Evolutionary conservation across 768 basidiomycete genomes (phyloP).

Genomic region (Collybiopsis confluens): DNA sequence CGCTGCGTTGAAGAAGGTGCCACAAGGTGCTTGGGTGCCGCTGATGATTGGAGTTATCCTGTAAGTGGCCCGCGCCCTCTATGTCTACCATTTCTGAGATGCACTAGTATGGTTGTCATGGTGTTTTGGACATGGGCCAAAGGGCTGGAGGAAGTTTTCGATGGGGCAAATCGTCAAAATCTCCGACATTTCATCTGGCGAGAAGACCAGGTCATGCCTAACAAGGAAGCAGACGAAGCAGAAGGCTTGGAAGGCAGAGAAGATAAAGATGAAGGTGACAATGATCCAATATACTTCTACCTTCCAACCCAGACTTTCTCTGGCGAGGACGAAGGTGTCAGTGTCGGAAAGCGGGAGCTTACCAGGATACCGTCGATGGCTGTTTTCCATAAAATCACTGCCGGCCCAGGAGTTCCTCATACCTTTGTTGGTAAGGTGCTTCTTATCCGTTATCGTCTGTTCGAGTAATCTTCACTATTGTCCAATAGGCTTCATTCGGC

Average conservation of each 20-base stretch:
- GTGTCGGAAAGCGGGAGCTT: constrained; percentile 20
- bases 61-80: constrained; percentile 20
- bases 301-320: constrained; percentile 10
- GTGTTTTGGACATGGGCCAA: constrained; percentile 67
- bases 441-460: neutral
- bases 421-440: constrained; percentile 43
- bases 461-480: neutral
- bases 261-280: constrained; percentile 18
- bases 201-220: constrained; percentile 14
- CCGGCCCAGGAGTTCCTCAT: constrained; percentile 57
- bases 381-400: constrained; percentile 53
- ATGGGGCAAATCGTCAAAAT: constrained; percentile 49
- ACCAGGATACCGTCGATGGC: constrained; percentile 48
- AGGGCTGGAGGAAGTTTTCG: constrained; percentile 58
- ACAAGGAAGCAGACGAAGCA: constrained; percentile 12
- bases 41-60: constrained; percentile 51
- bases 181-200: constrained; percentile 52
- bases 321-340: constrained; percentile 7
- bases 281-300: constrained; percentile 21
- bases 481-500: constrained; percentile 48
- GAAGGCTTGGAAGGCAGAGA: constrained; percentile 15
- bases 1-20: constrained; percentile 56
- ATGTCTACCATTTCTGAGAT: neutral
- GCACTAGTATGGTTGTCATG: constrained; percentile 40
- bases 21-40: constrained; percentile 65